phyloP scores from a whole-genome alignment of 2,329 filamentous ascomycete species.

The Penicillium palitans region DNA sequence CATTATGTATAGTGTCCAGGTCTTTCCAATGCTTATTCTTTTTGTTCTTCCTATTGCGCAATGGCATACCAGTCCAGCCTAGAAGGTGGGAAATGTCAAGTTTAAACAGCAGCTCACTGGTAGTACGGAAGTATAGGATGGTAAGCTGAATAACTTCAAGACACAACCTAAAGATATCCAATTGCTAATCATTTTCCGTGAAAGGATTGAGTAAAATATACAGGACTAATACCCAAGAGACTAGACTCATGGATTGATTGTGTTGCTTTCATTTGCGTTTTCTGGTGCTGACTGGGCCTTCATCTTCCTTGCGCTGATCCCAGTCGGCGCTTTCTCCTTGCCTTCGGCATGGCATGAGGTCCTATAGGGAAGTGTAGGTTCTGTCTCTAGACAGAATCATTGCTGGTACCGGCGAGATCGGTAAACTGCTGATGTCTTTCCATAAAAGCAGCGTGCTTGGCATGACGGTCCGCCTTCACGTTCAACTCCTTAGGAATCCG shows the following conservation, averaged over 20 bases:
- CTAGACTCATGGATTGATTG: neutral
- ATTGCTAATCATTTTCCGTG: neutral
- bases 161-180: neutral
- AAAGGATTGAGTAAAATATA: neutral
- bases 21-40: neutral
- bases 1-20: neutral
- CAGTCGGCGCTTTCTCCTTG: neutral
- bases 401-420: neutral
- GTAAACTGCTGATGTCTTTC: neutral
- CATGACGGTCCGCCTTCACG: neutral
- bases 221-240: neutral
- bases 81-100: neutral
- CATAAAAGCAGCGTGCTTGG: neutral
- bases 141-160: neutral
- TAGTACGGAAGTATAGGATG: neutral
- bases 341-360: neutral
- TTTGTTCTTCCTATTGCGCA: neutral
- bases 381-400: neutral
- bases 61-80: neutral
- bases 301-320: neutral
- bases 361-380: rapidly evolving
- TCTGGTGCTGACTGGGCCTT: neutral
- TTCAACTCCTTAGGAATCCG: neutral
- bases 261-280: no score
- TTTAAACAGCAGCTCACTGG: neutral